These are phyloP conservation scores for Vaccinium myrtillus DNA, from an alignment of 148 eudicot genomes.

Conservation along the genomic window DNA sequence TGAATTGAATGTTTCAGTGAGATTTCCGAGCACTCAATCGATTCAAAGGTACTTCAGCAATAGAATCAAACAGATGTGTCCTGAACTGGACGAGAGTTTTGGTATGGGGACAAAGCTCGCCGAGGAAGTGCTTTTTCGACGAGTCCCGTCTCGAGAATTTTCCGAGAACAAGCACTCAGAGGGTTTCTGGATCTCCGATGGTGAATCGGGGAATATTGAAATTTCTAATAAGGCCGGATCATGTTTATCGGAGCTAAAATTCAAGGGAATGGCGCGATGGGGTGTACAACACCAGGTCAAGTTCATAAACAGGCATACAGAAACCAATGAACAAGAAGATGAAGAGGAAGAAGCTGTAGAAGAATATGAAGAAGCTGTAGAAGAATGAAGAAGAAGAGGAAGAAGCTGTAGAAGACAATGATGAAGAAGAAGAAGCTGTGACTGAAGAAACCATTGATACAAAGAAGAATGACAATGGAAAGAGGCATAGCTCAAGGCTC, in stretches of 20 bases:
- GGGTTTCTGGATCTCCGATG: conserved; percentile 53
- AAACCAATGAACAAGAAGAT: conserved; percentile 12
- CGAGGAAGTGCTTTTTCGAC: conserved; percentile 42
- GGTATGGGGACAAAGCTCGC: conserved; percentile 53
- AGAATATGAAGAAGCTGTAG: background rate
- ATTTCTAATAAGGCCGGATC: conserved; percentile 12
- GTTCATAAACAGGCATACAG: conserved; percentile 42
- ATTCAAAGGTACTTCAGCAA: conserved; percentile 41
- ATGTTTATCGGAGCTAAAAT: conserved; percentile 24
- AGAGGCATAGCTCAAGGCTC: conserved; percentile 20
- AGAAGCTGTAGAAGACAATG: conserved; percentile 15
- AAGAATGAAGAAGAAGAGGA: conserved; percentile 21
- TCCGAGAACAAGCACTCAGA: conserved; percentile 39
- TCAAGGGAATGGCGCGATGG: conserved; percentile 46
- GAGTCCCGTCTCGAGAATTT: conserved; percentile 53
- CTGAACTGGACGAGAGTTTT: conserved; percentile 58
- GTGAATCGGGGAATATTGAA: conserved; percentile 4
- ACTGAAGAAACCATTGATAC: conserved; percentile 11
- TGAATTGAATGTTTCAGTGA: conserved; percentile 48
- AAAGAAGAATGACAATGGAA: conserved; percentile 20
- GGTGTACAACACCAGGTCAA: conserved; percentile 51
- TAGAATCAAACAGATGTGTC: conserved; percentile 41
- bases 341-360: background rate
- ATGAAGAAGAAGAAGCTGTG: background rate
- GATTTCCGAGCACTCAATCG: conserved; percentile 64